Percentiles rank a stretch among this genome's conserved stretches.
These are phyloP conservation scores for Catenaria anguillulae DNA, from an alignment of 371 early-diverging fungal species.

Conservation along the genomic window DNA sequence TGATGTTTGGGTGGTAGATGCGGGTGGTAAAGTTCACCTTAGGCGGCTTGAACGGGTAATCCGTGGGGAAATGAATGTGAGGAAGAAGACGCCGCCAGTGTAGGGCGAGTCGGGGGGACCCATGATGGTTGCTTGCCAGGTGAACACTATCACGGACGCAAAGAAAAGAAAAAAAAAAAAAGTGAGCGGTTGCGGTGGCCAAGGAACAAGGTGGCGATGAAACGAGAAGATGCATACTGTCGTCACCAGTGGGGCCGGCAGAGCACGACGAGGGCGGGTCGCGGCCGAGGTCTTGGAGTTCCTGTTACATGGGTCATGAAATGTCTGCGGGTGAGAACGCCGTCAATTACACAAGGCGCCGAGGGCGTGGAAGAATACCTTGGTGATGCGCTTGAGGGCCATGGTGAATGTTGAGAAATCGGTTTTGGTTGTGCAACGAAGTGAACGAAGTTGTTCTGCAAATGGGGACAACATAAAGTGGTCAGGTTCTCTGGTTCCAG, in stretches of 20 bases:
- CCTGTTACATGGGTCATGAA: conserved; percentile 34
- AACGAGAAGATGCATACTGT: conserved; percentile 38
- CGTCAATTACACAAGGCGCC: not conserved
- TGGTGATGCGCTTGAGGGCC: conserved; percentile 87
- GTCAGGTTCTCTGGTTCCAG: too few relatives aligned
- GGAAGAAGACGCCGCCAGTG: conserved; percentile 56
- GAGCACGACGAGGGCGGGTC: conserved; percentile 91
- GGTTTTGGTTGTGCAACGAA: too few relatives aligned
- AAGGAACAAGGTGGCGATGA: too few relatives aligned
- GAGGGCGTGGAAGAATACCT: conserved; percentile 33
- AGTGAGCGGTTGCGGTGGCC: too few relatives aligned
- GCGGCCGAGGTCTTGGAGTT: conserved; percentile 84
- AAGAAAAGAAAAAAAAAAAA: too few relatives aligned
- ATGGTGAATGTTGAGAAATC: conserved; percentile 39
- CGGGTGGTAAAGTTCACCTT: conserved; percentile 61
- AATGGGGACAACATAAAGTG: too few relatives aligned
- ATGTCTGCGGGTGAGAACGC: not conserved
- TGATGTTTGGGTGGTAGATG: conserved; percentile 95
- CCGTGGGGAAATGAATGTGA: conserved; percentile 69
- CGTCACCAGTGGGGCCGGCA: conserved; percentile 83
- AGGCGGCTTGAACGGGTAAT: conserved; percentile 95
- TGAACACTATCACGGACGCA: too few relatives aligned
- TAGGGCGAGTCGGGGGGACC: conserved; percentile 65
- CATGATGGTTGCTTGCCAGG: conserved; percentile 95
- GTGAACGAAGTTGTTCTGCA: too few relatives aligned